A percentile compares a stretch with the other conserved stretches of the same genome.
These are phyloP conservation scores for Pterocarpus santalinus DNA, from an alignment of 306 rosid genomes.

Conservation along the genomic window DNA sequence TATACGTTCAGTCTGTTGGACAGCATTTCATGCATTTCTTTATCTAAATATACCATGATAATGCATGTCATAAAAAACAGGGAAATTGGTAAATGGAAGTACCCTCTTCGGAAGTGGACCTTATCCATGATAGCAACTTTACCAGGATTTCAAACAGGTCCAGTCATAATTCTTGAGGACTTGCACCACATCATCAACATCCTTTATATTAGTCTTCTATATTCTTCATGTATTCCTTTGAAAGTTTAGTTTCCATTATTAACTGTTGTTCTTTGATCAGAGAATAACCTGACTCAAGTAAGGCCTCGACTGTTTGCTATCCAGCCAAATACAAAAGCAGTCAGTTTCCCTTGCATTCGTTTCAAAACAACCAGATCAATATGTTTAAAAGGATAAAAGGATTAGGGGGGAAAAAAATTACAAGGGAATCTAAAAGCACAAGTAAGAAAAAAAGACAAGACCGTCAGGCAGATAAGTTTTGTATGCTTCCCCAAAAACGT, in stretches of 20 bases:
- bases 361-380: slow-evolving; percentile 32
- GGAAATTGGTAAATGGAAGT: not conserved
- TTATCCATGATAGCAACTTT: slow-evolving; percentile 25
- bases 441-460: not conserved
- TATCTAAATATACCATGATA: slow-evolving; percentile 1
- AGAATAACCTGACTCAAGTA: slow-evolving; percentile 86
- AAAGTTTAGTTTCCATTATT: slow-evolving; percentile 88
- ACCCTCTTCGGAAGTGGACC: slow-evolving; percentile 4
- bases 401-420: not conserved
- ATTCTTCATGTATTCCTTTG: slow-evolving; percentile 98
- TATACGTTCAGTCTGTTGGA: slow-evolving; percentile 28
- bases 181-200: slow-evolving; percentile 13
- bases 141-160: slow-evolving; percentile 39
- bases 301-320: slow-evolving; percentile 89
- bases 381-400: no score
- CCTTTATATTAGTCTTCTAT: slow-evolving; percentile 62
- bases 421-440: not conserved
- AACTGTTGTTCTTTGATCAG: slow-evolving; percentile 83
- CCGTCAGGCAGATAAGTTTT: not conserved
- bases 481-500: slow-evolving; percentile 26
- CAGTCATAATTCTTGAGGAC: not conserved
- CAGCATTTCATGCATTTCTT: slow-evolving; percentile 41
- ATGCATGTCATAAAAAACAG: not conserved
- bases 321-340: slow-evolving; percentile 54
- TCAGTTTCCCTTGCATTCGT: slow-evolving; percentile 29